phyloP scores from a whole-genome alignment of 2,329 filamentous ascomycete species.

The Stemphylium vesicarium region DNA sequence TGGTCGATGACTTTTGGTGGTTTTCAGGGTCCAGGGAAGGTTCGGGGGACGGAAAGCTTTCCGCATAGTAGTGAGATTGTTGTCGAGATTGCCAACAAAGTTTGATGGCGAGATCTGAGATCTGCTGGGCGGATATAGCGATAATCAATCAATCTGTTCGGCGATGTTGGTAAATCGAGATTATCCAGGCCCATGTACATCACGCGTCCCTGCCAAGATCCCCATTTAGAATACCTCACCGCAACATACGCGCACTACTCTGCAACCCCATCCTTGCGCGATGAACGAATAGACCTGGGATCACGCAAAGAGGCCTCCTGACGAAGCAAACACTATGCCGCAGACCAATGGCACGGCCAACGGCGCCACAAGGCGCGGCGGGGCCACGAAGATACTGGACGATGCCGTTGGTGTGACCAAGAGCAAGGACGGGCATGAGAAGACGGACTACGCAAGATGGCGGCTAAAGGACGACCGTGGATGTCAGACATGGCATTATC shows the following conservation, averaged over 20 bases:
- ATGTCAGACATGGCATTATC: constrained; percentile 92
- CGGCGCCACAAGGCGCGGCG: constrained; percentile 26
- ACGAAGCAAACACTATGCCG: constrained; percentile 19
- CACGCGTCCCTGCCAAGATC: constrained; percentile 30
- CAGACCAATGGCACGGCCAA: constrained; percentile 33
- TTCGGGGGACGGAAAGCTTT: background rate
- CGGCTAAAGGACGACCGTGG: constrained; percentile 82
- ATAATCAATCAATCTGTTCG: no score
- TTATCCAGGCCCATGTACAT: background rate
- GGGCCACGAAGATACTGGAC: constrained; percentile 15
- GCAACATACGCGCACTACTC: constrained; percentile 3
- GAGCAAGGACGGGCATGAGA: constrained; percentile 36
- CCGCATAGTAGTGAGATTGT: background rate
- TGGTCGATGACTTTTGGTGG: background rate
- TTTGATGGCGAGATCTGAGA: background rate
- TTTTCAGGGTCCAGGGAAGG: background rate
- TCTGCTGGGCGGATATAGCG: background rate
- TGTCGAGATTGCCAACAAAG: background rate
- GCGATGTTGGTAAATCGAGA: background rate
- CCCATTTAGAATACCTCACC: constrained; percentile 12
- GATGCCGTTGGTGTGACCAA: constrained; percentile 21
- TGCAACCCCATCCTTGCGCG: constrained; percentile 5
- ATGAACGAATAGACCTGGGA: constrained; percentile 3
- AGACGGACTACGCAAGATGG: constrained; percentile 85
- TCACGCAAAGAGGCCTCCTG: background rate